A percentile compares a stretch with the other conserved stretches of the same genome.
Evolutionary conservation across 371 early-diverging fungal species (phyloP).

Genomic region (Apophysomyces trapeziformis): DNA sequence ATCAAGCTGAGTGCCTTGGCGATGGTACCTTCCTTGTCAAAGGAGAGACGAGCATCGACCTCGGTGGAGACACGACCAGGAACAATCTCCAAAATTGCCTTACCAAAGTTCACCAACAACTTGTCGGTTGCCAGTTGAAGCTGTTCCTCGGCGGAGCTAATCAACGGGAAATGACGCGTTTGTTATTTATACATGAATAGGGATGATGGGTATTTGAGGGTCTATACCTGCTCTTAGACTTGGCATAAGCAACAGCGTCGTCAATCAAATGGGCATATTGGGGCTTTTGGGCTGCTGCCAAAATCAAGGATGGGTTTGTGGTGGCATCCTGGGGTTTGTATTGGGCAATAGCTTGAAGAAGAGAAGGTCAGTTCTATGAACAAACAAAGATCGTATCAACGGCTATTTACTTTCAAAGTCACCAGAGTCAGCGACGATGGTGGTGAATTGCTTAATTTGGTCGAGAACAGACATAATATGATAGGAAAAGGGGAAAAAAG

Average conservation of each 20-base stretch:
- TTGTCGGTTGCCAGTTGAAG: conserved; percentile 90
- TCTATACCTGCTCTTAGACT: conserved; percentile 67
- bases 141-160: conserved; percentile 73
- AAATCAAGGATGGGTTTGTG: conserved; percentile 98
- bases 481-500: background rate
- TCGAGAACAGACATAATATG: conserved; percentile 67
- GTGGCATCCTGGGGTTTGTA: conserved; percentile 99
- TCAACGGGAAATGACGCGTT: background rate
- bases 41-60: conserved; percentile 96
- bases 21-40: conserved; percentile 91
- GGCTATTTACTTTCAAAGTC: conserved; percentile 89
- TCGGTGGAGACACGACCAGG: conserved; percentile 99
- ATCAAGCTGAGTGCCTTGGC: conserved; percentile 92
- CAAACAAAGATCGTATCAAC: background rate
- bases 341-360: conserved; percentile 82
- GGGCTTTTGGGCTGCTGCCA: conserved; percentile 91
- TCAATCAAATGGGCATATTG: conserved; percentile 90
- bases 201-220: background rate
- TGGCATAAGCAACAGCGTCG: conserved; percentile 88
- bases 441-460: conserved; percentile 89
- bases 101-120: conserved; percentile 96
- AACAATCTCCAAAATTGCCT: conserved; percentile 94
- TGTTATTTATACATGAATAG: background rate
- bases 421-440: conserved; percentile 98
- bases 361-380: background rate